A percentile compares a stretch with the other conserved stretches of the same genome.
phyloP scores from a whole-genome alignment of 2,329 filamentous ascomycete species.

The Trichoderma brevicompactum region DNA sequence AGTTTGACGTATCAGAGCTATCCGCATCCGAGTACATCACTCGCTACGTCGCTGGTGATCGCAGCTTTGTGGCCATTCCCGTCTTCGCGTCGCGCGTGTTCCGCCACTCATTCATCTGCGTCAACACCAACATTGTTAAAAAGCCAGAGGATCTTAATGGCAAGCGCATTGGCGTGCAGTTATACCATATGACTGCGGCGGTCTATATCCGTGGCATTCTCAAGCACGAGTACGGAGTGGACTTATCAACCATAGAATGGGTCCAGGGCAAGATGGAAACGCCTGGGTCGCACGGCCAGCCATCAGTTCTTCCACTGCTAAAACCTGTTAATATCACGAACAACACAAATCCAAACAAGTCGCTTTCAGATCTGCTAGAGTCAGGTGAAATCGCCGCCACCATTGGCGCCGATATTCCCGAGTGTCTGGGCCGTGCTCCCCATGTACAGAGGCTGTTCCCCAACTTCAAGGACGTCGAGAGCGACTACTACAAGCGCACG shows the following conservation, averaged over 20 bases:
- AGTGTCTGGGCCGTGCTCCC: conserved; percentile 3
- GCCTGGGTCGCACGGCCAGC: conserved; percentile 17
- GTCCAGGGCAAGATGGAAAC: conserved; percentile 24
- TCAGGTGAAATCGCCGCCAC: conserved; percentile 12
- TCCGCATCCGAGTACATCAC: conserved; percentile 21
- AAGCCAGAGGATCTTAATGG: conserved; percentile 23
- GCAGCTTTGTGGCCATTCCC: conserved; percentile 26
- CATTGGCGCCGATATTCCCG: conserved; percentile 16
- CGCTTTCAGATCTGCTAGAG: conserved; percentile 10
- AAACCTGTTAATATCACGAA: conserved; percentile 21
- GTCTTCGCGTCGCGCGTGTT: conserved; percentile 25
- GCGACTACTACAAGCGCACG: conserved; percentile 12
- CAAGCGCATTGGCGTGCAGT: conserved; percentile 24
- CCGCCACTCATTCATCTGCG: conserved; percentile 23
- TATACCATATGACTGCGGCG: conserved; percentile 24
- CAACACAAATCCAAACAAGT: conserved; percentile 9
- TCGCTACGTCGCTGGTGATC: conserved; percentile 12
- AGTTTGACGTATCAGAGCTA: conserved; percentile 17
- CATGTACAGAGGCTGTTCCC: conserved; percentile 18
- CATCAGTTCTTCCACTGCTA: conserved; percentile 11
- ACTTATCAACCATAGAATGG: conserved; percentile 21
- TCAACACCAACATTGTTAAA: conserved; percentile 18
- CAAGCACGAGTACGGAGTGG: conserved; percentile 14
- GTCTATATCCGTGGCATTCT: conserved; percentile 15
- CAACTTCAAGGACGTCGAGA: conserved; percentile 23